These are phyloP conservation scores for Nicotiana benthamiana DNA, from an alignment of 257 asterid species.

Conservation along the genomic window DNA sequence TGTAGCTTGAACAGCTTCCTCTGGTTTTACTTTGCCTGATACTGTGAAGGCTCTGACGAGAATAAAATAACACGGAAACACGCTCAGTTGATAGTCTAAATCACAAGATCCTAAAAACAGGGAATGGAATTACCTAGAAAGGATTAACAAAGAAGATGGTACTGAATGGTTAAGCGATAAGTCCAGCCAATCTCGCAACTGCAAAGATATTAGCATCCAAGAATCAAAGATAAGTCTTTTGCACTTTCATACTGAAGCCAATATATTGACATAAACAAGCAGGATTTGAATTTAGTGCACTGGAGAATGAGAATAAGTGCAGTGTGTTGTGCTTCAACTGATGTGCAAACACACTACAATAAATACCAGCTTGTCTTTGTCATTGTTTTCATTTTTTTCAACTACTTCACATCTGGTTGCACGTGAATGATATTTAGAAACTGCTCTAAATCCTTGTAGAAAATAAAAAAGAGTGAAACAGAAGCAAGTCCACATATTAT, in stretches of 20 bases:
- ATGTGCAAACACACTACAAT: neutral
- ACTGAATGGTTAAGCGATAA: conserved; percentile 81
- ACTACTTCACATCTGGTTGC: neutral
- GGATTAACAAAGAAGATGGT: conserved; percentile 84
- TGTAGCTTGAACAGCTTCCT: conserved; percentile 83
- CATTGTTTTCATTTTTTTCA: neutral
- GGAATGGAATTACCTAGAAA: conserved; percentile 53
- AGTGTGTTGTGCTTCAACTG: neutral
- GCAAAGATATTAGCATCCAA: conserved; percentile 17
- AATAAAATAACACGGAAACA: neutral
- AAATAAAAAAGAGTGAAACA: neutral
- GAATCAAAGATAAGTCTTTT: neutral
- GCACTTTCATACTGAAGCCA: neutral
- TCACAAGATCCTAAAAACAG: neutral
- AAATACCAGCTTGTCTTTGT: neutral
- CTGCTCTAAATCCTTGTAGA: neutral
- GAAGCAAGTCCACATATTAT: neutral
- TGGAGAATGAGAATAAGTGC: neutral
- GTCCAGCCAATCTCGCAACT: conserved; percentile 93
- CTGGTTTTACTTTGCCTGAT: conserved; percentile 72
- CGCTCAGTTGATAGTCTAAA: neutral
- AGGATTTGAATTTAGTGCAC: neutral
- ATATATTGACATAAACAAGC: neutral
- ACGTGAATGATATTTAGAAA: neutral
- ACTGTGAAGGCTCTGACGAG: conserved; percentile 62